Conservation (phyloP, 805 yeast species). For the Kazachstania africana region DNA sequence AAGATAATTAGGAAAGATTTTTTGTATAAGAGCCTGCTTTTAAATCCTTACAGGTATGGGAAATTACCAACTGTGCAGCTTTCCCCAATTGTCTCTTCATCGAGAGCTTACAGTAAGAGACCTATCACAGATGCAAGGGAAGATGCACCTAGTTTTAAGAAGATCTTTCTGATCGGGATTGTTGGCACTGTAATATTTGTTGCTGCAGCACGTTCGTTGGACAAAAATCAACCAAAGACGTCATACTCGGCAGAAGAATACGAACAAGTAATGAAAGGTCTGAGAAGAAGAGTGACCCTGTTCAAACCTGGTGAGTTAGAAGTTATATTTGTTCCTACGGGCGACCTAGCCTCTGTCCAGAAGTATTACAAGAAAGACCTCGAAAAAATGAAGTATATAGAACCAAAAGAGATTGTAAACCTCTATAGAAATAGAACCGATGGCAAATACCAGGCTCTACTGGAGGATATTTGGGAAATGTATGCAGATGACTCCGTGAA, state of each 20-base stretch:
- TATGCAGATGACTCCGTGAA: slow-evolving; percentile 18
- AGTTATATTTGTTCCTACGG: slow-evolving; percentile 29
- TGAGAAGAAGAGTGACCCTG: slow-evolving; percentile 38
- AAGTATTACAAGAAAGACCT: slow-evolving; percentile 6
- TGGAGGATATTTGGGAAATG: slow-evolving; percentile 31
- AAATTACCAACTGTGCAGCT: too few species aligned
- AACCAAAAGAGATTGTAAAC: slow-evolving; percentile 39
- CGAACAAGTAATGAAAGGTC: slow-evolving; percentile 36
- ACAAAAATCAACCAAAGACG: slow-evolving; percentile 26
- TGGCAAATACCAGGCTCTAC: slow-evolving; percentile 39
- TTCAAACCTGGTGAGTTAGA: slow-evolving; percentile 32
- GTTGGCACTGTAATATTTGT: slow-evolving; percentile 35
- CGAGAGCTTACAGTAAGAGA: too few species aligned
- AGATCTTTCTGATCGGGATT: slow-evolving; percentile 32
- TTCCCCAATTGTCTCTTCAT: too few species aligned
- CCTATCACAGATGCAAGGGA: too few species aligned
- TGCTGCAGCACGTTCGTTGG: slow-evolving; percentile 28
- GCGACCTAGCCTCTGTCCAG: slow-evolving; percentile 12
- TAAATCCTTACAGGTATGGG: too few species aligned
- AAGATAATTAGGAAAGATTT: too few species aligned
- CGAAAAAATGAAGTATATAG: slow-evolving; percentile 30
- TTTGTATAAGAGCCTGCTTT: too few species aligned
- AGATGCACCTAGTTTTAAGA: slow-evolving; percentile 28
- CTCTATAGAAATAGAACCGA: slow-evolving; percentile 32
- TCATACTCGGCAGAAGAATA: slow-evolving; percentile 28